These are phyloP conservation scores for Dothideomycetes sp. DNA, from an alignment of 2,329 filamentous ascomycete species.

Conservation along the genomic window DNA sequence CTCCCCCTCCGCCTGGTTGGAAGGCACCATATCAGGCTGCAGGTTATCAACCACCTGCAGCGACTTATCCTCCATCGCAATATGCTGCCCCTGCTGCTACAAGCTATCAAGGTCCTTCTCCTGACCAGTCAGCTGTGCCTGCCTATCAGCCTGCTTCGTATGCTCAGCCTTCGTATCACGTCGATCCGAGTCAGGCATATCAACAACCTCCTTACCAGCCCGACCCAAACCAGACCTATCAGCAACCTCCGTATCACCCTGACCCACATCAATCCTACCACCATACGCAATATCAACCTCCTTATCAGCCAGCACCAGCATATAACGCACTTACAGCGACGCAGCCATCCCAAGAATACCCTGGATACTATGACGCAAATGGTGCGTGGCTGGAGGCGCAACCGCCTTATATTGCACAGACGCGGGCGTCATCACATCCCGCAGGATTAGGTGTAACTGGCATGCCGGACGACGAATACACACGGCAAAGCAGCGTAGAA, in stretches of 20 bases:
- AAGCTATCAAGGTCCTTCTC: slow-evolving; percentile 2
- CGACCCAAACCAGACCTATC: slow-evolving; percentile 8
- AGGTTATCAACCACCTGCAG: slow-evolving; percentile 5
- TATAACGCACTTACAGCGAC: no score
- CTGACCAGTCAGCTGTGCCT: slow-evolving; percentile 1
- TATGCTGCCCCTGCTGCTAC: slow-evolving; percentile 1
- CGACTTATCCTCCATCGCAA: slow-evolving; percentile 4
- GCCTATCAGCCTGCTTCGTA: slow-evolving; percentile 11
- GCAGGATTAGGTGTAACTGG: neutral
- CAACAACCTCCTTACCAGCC: slow-evolving; percentile 5
- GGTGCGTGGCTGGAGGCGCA: slow-evolving; percentile 1
- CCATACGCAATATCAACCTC: slow-evolving; percentile 6
- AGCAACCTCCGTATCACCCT: slow-evolving; percentile 8
- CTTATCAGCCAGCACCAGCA: slow-evolving; percentile 2
- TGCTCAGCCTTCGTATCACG: slow-evolving; percentile 17
- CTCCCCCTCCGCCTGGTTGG: slow-evolving; percentile 39
- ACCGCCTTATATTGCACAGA: neutral
- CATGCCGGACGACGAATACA: slow-evolving; percentile 1
- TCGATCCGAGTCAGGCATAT: slow-evolving; percentile 15
- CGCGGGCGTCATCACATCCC: neutral
- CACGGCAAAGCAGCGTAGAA: slow-evolving; percentile 5
- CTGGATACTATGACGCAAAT: slow-evolving; percentile 7
- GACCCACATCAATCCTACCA: slow-evolving; percentile 10
- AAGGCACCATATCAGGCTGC: slow-evolving; percentile 15
- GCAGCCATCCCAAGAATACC: slow-evolving; percentile 3